phyloP scores from a whole-genome alignment of 2,329 filamentous ascomycete species.

The Dactylella cylindrospora region DNA sequence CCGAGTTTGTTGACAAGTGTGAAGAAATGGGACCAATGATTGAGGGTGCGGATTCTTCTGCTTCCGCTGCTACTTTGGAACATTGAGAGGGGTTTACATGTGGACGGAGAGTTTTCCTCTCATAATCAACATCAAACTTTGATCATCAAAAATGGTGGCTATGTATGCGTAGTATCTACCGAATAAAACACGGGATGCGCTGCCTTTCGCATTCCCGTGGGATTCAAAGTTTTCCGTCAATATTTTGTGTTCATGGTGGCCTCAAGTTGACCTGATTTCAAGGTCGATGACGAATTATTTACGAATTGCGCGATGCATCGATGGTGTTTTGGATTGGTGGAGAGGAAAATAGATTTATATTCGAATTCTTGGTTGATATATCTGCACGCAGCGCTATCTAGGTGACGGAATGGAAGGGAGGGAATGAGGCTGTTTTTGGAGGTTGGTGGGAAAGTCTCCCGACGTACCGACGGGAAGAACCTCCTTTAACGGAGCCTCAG shows the following conservation, averaged over 20 bases:
- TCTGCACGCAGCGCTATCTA: constrained; percentile 6
- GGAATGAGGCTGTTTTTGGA: constrained; percentile 38
- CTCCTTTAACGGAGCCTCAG: constrained; percentile 32
- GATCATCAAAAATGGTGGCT: constrained; percentile 6
- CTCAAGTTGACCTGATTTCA: constrained; percentile 13
- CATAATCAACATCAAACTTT: constrained; percentile 9
- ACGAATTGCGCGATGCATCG: constrained; percentile 19
- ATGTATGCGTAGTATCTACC: constrained; percentile 13
- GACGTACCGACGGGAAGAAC: constrained; percentile 36
- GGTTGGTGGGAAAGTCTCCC: constrained; percentile 33
- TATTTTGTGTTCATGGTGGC: too few species aligned
- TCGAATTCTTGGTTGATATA: constrained; percentile 19
- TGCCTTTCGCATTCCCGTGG: constrained; percentile 2
- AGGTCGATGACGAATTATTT: constrained; percentile 24
- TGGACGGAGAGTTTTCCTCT: too few species aligned
- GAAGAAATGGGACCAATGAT: constrained; percentile 64
- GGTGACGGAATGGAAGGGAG: constrained; percentile 32
- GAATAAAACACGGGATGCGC: too few species aligned
- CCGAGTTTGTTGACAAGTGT: constrained; percentile 58
- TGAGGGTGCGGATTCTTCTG: constrained; percentile 53
- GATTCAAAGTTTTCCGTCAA: too few species aligned
- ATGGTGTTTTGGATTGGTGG: constrained; percentile 32
- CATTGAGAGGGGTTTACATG: constrained; percentile 5
- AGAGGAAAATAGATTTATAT: too few species aligned
- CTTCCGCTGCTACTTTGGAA: too few species aligned